These are phyloP conservation scores for Endothia cerciana DNA, from an alignment of 2,329 filamentous ascomycete genomes.

Conservation along the genomic window DNA sequence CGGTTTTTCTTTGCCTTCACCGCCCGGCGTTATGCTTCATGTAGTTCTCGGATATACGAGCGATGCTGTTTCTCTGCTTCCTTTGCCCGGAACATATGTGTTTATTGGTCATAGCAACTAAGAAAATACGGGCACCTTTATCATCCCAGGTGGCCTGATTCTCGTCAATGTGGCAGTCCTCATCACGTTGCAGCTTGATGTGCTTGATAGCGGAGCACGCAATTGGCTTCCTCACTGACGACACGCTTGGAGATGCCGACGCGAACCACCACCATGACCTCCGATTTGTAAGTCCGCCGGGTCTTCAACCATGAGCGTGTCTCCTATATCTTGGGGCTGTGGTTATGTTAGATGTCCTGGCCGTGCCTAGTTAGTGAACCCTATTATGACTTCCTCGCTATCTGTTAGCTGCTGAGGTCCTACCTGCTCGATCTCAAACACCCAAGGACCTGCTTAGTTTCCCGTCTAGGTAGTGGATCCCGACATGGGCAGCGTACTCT, in stretches of 20 bases:
- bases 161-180: conserved; percentile 10
- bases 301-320: neutral
- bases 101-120: neutral
- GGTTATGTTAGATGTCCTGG: neutral
- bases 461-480: neutral
- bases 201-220: conserved; percentile 28
- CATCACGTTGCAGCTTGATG: conserved; percentile 26
- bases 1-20: neutral
- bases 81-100: neutral
- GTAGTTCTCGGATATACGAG: conserved; percentile 8
- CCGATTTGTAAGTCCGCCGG: conserved; percentile 7
- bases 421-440: neutral
- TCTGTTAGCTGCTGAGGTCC: neutral
- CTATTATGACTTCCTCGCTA: neutral
- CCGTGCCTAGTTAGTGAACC: neutral
- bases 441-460: neutral
- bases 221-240: conserved; percentile 26
- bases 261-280: neutral
- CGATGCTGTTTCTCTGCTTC: neutral
- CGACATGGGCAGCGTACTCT: neutral
- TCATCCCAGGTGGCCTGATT: neutral
- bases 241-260: conserved; percentile 18
- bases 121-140: neutral
- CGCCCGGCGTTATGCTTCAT: neutral
- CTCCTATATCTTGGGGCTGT: neutral